Evolutionary conservation across 2,329 filamentous ascomycete genomes (phyloP), one percentile per base, ranked within the genome.

Genomic region (Phialophora expanda): DNA sequence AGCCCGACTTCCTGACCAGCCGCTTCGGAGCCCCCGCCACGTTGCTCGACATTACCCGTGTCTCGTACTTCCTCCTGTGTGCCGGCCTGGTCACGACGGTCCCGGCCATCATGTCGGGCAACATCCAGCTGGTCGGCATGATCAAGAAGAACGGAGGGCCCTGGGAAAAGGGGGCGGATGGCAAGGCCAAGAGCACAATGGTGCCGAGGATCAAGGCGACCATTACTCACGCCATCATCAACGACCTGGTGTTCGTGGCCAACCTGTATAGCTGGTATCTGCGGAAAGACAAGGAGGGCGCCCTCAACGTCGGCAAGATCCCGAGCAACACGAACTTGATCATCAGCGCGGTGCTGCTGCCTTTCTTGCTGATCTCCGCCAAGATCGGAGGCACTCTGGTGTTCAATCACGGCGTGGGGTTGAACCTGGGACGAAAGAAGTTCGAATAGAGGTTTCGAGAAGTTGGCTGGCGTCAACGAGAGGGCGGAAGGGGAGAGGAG

Each of bases 91-190:
- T 73, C 63, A 66, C 67, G 54, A 72, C 70, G 4, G 66, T 73
- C 44, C 70, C 70, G 4, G 70, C 71, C 65, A 72, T 73, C 67
- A 68, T 73, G 70, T 71, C 70, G 22, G 71, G 71, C 58, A 72
- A 71, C 67, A 66, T 67, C 46, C 70, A 73, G 46, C 64, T 73
- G 56, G 63, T 70, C 17, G 69, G 70, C 34, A 68, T 73, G 71
- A 73, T 73, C 70, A 69, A 65, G 55, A 71, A 73, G 68, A 73
- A 73, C 63, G 70, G 70, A 24, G 71, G 71, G 0, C 70, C 70
- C 2, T 73, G 70, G 70, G 71, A 73, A 57, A 72, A 72, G 51
- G 71, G 72, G 56, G 65, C 64, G 24, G 32, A 55, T 9, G 71
- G 71, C 46, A 73, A 73, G 44, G 58, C 62, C 48, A 73, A 73